Base-by-base conservation (phyloP, 352 stramenopile genomes). In the Globisporangium viniferum region DNA sequence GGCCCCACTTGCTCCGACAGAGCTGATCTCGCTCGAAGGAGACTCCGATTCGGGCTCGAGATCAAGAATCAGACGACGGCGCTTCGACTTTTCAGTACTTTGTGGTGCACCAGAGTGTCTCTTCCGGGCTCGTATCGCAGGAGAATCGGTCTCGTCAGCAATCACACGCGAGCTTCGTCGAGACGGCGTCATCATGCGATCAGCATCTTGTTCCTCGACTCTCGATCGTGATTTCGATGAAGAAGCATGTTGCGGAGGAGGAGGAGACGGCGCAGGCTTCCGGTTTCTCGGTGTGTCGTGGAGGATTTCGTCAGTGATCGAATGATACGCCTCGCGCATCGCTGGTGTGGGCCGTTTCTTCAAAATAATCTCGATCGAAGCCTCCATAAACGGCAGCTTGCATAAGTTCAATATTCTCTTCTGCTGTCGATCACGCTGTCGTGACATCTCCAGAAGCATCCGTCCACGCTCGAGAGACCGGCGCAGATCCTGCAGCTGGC, bases 391-490 rank as follows among this genome's bases (percentile, higher is more conserved):
- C 41, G 79, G 80, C 33, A 90, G 67, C 56, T 78, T 76, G 65
- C 73, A 91, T 0, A 87, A 20, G 65, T 86, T 89, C 41, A 94
- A 66, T 59, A 94, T 64, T 22, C 87, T 82, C 65, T 93, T 95
- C 35, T 92, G 88, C 66, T 91, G 86, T n/a, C 88, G 82, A 70
- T 96, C 89, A 44, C 89, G 87, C 59, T 95, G 89, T 9, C 87
- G 82, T 7, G 80, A 76, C 89, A 96, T 93, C 63, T 96, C 87
- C 0, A 95, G 65, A 49, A 96, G 78, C 86, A 96, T 93, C 9
- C 89, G 76, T 9, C 86, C 86, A 49, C 89, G 87, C 59, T 96
- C 89, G 12, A 94, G 73, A 0, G 86, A 88, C n/a, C 79, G 80
- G 22, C 89, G 77, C 10, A 96, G 69, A 57, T 94, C 84, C 60